Evolutionary conservation across 768 basidiomycete genomes (phyloP).

Genomic region (Ramaria sp.): DNA sequence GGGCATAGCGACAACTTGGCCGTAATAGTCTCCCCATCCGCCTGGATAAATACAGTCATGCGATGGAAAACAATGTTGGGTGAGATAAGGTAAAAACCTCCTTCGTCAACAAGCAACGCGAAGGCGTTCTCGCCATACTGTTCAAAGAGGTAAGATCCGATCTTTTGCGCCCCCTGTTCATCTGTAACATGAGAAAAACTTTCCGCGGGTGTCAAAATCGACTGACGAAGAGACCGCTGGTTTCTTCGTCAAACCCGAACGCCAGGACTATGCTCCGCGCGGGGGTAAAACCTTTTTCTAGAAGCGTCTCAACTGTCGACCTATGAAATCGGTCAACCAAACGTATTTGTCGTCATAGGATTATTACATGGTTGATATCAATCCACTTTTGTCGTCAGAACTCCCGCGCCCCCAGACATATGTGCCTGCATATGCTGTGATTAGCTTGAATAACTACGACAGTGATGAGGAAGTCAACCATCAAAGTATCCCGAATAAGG

Average conservation of each 20-base stretch:
- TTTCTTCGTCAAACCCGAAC: slow-evolving; percentile 74
- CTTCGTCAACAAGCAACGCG: slow-evolving; percentile 82
- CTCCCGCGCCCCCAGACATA: slow-evolving; percentile 71
- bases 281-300: slow-evolving; percentile 54
- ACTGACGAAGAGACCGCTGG: slow-evolving; percentile 36
- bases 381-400: slow-evolving; percentile 65
- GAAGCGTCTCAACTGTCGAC: slow-evolving; percentile 49
- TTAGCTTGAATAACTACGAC: slow-evolving; percentile 6
- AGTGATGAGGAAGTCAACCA: slow-evolving; percentile 22
- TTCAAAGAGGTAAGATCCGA: slow-evolving; percentile 35
- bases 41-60: slow-evolving; percentile 22
- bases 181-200: background rate
- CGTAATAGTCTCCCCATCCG: slow-evolving; percentile 39
- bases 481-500: slow-evolving; percentile 56
- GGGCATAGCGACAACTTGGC: slow-evolving; percentile 46
- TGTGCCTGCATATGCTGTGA: slow-evolving; percentile 24
- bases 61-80: background rate
- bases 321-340: slow-evolving; percentile 18
- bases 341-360: background rate
- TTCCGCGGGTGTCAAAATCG: slow-evolving; percentile 1
- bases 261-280: slow-evolving; percentile 49
- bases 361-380: slow-evolving; percentile 52
- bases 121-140: slow-evolving; percentile 64
- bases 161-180: slow-evolving; percentile 30
- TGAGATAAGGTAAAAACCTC: slow-evolving; percentile 34